Evolutionary conservation across 2,329 filamentous ascomycete species (phyloP).

Genomic region (Akanthomyces dipterigenus): DNA sequence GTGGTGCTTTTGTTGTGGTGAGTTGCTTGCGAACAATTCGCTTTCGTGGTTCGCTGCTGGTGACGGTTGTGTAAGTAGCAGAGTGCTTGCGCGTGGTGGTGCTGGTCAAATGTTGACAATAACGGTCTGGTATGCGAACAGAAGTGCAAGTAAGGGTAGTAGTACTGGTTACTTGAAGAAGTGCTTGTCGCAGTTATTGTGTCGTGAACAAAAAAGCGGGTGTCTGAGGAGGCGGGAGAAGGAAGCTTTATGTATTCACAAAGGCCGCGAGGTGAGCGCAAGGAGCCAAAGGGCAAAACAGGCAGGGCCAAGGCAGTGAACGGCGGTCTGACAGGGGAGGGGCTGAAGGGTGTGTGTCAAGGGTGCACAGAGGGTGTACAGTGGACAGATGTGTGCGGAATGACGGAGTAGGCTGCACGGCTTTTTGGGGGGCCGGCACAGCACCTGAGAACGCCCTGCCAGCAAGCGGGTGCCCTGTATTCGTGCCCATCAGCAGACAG

Average conservation of each 20-base stretch:
- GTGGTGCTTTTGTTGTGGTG: slow-evolving; percentile 14
- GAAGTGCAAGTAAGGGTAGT: neutral
- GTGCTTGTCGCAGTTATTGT: neutral
- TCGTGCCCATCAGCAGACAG: neutral
- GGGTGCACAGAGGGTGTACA: neutral
- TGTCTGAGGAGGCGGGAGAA: neutral
- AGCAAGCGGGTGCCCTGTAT: neutral
- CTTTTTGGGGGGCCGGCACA: neutral
- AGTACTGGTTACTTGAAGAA: neutral
- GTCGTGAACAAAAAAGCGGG: neutral
- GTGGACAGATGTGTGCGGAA: neutral
- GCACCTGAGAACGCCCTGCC: neutral
- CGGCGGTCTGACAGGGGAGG: slow-evolving; percentile 3
- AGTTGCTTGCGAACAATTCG: slow-evolving; percentile 11
- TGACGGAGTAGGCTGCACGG: slow-evolving; percentile 6
- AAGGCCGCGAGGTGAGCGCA: neutral
- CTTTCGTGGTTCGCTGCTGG: neutral
- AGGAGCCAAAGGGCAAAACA: neutral
- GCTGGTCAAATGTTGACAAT: neutral
- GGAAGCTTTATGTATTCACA: slow-evolving; percentile 12
- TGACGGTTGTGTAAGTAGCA: slow-evolving; percentile 3
- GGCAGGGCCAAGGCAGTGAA: slow-evolving; percentile 2
- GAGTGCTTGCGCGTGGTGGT: neutral
- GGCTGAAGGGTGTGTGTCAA: neutral
- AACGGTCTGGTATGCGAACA: neutral